phyloP scores from a whole-genome alignment of 306 rosid genomes.

The Cucurbita moschata region DNA sequence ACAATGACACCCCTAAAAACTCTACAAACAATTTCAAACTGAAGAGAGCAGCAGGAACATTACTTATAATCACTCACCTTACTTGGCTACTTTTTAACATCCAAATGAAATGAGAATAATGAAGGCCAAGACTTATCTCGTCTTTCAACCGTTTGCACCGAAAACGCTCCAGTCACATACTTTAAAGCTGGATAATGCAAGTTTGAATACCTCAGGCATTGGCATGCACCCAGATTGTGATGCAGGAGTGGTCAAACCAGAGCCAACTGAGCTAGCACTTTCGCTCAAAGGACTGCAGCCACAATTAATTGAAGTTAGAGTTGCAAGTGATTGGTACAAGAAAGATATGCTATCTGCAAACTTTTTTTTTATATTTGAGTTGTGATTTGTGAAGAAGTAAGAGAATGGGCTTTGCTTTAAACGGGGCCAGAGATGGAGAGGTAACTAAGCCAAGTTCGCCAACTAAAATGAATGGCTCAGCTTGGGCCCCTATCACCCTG shows the following conservation, averaged over 20 bases:
- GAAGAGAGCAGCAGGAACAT: neutral
- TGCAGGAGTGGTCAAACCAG: conserved; percentile 65
- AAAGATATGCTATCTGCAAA: neutral
- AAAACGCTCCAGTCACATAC: conserved; percentile 68
- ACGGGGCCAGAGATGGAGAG: neutral
- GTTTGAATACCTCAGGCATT: conserved; percentile 55
- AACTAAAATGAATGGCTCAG: neutral
- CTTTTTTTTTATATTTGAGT: neutral
- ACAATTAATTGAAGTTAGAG: neutral
- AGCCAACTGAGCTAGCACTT: conserved; percentile 60
- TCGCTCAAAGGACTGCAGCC: conserved; percentile 67
- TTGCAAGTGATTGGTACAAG: neutral
- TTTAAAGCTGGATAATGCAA: conserved; percentile 58
- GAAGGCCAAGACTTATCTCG: neutral
- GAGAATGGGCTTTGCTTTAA: conserved; percentile 1
- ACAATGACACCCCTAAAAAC: neutral
- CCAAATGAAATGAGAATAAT: neutral
- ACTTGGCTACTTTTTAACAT: neutral
- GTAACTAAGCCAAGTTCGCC: neutral
- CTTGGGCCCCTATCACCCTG: neutral
- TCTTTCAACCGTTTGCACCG: conserved; percentile 5
- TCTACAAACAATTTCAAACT: neutral
- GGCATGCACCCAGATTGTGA: conserved; percentile 50
- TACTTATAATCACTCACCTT: neutral
- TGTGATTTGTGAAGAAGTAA: neutral